Conservation (phyloP, 345 rosid genomes). For the Syzygium oleosum region DNA sequence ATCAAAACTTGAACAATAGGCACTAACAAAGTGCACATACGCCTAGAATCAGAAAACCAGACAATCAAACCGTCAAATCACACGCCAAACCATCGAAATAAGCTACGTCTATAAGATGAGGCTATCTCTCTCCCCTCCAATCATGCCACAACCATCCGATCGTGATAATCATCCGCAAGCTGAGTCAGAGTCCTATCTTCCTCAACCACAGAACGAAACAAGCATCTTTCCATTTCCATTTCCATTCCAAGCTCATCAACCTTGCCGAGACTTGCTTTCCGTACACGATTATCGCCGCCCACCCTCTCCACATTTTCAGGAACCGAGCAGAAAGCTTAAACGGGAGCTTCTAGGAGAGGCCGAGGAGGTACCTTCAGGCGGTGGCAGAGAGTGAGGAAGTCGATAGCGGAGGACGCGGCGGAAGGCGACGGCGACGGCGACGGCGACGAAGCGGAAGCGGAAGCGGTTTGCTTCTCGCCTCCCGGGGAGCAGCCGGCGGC, state of each 20-base stretch:
- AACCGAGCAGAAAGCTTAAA: background rate
- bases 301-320: background rate
- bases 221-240: background rate
- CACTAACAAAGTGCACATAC: background rate
- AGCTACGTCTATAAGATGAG: background rate
- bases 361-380: constrained; percentile 65
- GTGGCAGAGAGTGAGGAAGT: constrained; percentile 87
- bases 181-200: background rate
- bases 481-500: constrained; percentile 38
- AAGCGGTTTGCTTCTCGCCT: constrained; percentile 10
- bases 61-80: background rate
- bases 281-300: background rate
- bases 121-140: background rate
- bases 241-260: background rate
- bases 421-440: constrained; percentile 32
- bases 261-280: background rate
- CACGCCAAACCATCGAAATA: background rate
- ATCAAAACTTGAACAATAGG: background rate
- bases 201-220: background rate
- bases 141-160: background rate
- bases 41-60: background rate
- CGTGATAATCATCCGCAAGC: background rate
- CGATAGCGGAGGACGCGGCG: constrained; percentile 60
- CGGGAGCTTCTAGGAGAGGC: background rate
- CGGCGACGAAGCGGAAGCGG: background rate